These are phyloP conservation scores for Scheffersomyces lignosus DNA, from an alignment of 805 yeast species.

Conservation along the genomic window DNA sequence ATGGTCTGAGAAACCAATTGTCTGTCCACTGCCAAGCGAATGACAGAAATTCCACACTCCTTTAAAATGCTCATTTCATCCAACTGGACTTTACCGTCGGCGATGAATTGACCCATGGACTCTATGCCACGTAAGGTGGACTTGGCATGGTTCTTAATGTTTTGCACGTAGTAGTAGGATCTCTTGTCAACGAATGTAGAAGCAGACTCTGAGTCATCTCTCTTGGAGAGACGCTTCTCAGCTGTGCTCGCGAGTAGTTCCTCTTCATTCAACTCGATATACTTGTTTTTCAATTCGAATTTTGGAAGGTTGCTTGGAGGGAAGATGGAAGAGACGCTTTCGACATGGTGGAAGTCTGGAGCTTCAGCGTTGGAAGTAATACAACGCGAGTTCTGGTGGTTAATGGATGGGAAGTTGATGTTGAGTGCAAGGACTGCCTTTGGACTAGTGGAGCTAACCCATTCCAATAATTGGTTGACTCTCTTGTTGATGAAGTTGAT, in stretches of 20 bases:
- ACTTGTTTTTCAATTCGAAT: background rate
- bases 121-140: background rate
- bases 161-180: constrained; percentile 1
- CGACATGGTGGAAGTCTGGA: constrained; percentile 1
- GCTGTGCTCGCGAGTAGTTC: too few relatives aligned
- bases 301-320: background rate
- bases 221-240: too few relatives aligned
- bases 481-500: constrained; percentile 24
- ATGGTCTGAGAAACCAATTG: too few relatives aligned
- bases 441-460: constrained; percentile 16
- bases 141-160: background rate
- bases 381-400: constrained; percentile 22
- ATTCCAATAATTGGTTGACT: constrained; percentile 20
- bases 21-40: background rate
- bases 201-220: too few relatives aligned
- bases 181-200: constrained; percentile 1
- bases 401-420: constrained; percentile 30
- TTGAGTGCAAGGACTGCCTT: constrained; percentile 13
- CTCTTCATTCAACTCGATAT: too few relatives aligned
- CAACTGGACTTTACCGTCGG: background rate
- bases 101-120: background rate
- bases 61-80: background rate
- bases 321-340: background rate
- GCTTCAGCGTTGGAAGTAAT: constrained; percentile 5
- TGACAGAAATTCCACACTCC: background rate